A percentile compares a stretch with the other conserved stretches of the same genome.
phyloP scores from a whole-genome alignment of 2,329 filamentous ascomycete genomes.

The Falciphora oryzae region DNA sequence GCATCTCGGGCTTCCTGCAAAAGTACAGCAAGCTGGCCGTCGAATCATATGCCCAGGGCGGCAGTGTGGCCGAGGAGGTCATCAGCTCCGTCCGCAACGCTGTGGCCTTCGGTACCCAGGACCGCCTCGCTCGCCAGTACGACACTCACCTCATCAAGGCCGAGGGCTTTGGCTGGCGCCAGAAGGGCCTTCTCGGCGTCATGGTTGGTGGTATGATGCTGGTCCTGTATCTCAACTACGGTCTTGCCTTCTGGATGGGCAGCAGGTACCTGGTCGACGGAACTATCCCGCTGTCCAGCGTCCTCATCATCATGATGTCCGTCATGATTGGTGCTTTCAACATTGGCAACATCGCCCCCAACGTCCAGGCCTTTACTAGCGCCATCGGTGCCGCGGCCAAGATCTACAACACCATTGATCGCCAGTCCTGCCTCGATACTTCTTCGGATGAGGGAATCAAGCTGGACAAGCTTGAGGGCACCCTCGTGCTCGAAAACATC shows the following conservation, averaged over 20 bases:
- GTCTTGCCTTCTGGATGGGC: conserved; percentile 83
- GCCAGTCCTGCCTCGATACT: conserved; percentile 76
- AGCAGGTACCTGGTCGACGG: conserved; percentile 65
- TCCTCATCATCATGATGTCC: conserved; percentile 82
- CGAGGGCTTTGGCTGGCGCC: conserved; percentile 68
- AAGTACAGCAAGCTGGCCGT: conserved; percentile 75
- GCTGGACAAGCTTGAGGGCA: conserved; percentile 67
- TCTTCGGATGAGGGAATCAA: conserved; percentile 64
- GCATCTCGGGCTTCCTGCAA: conserved; percentile 67
- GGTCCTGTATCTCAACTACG: conserved; percentile 81
- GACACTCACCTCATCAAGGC: conserved; percentile 68
- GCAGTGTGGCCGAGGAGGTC: conserved; percentile 88
- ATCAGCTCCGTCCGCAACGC: conserved; percentile 90
- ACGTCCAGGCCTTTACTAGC: conserved; percentile 79
- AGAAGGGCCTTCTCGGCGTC: conserved; percentile 64
- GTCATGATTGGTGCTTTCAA: conserved; percentile 93
- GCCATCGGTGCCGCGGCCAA: conserved; percentile 80
- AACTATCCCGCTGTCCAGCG: conserved; percentile 59
- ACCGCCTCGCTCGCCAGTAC: conserved; percentile 83
- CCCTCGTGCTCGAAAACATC: conserved; percentile 73
- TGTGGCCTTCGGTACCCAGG: conserved; percentile 87
- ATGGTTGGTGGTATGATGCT: conserved; percentile 84
- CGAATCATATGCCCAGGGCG: conserved; percentile 74
- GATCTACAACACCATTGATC: conserved; percentile 92
- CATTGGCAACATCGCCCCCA: conserved; percentile 79